Evolutionary conservation across 306 rosid genomes (phyloP).

Genomic region (Amphicarpaea edgeworthii): DNA sequence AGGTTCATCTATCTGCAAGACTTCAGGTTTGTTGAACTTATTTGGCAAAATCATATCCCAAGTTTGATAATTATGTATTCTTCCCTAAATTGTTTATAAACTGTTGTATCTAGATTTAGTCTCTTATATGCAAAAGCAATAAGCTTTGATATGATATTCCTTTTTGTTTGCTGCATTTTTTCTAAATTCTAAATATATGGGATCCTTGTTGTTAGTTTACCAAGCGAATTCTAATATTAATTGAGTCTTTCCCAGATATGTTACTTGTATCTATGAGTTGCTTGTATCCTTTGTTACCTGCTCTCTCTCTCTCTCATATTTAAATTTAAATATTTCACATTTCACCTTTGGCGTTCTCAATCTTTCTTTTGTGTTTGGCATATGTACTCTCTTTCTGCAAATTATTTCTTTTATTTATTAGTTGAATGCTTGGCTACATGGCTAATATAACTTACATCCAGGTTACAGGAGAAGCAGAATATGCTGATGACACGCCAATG

Average conservation of each 20-base stretch:
- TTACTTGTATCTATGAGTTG: constrained; percentile 8
- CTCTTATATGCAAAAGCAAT: not conserved
- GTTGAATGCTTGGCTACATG: constrained; percentile 32
- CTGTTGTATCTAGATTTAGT: constrained; percentile 19
- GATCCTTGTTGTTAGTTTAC: constrained; percentile 17
- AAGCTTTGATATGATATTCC: not conserved
- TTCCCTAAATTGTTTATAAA: constrained; percentile 34
- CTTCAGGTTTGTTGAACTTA: constrained; percentile 70
- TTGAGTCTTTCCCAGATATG: constrained; percentile 7
- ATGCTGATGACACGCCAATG: constrained; percentile 76
- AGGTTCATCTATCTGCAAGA: constrained; percentile 91
- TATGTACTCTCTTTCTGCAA: constrained; percentile 33
- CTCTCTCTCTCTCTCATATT: not conserved
- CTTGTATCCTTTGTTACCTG: not conserved
- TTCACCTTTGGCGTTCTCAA: constrained; percentile 23
- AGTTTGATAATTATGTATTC: not conserved
- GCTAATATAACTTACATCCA: constrained; percentile 50
- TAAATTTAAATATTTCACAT: not conserved
- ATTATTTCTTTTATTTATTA: constrained; percentile 23
- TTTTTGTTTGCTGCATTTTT: constrained; percentile 28
- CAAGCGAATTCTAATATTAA: constrained; percentile 1
- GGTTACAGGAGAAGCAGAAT: constrained; percentile 97
- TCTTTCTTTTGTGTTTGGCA: constrained; percentile 17
- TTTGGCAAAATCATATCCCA: constrained; percentile 30
- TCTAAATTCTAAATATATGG: constrained; percentile 10